Conservation (phyloP, 495 filamentous ascomycete species). For the Pseudevernia furfuracea region DNA sequence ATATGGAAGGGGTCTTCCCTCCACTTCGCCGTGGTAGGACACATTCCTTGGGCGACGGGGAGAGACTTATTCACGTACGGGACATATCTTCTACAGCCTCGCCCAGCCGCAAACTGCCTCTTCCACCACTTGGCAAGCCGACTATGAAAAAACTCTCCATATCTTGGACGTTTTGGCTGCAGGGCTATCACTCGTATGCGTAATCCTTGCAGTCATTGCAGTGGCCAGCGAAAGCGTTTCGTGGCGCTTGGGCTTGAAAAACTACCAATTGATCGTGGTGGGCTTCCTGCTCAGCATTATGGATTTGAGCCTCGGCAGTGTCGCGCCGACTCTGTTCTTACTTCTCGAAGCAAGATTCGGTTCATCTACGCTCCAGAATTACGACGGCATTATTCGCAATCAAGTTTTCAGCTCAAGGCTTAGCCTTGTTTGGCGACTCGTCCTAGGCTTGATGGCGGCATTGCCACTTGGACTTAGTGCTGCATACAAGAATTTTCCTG, state of each 20-base stretch:
- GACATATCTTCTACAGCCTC: too few relatives aligned
- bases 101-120: neutral
- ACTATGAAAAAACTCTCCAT: conserved; percentile 10
- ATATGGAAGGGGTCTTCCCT: too few relatives aligned
- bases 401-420: conserved; percentile 3
- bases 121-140: conserved; percentile 8
- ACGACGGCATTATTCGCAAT: conserved; percentile 21
- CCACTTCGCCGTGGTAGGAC: too few relatives aligned
- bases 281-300: conserved; percentile 23
- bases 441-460: conserved; percentile 2
- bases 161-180: conserved; percentile 5
- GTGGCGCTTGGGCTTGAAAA: conserved; percentile 14
- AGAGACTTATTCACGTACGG: too few relatives aligned
- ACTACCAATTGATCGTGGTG: conserved; percentile 20
- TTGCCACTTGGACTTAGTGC: conserved; percentile 20
- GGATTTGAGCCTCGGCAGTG: conserved; percentile 13
- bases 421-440: conserved; percentile 8
- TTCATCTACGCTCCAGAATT: conserved; percentile 21
- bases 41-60: too few relatives aligned
- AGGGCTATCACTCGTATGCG: conserved; percentile 11
- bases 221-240: conserved; percentile 19
- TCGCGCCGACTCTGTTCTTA: conserved; percentile 16
- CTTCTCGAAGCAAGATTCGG: conserved; percentile 18
- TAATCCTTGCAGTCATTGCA: conserved; percentile 13
- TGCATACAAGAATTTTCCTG: conserved; percentile 21